Percentiles rank a stretch among this genome's conserved stretches.
Conservation (phyloP, 2,329 filamentous ascomycete species). For the Hymenoscyphus scutula region DNA sequence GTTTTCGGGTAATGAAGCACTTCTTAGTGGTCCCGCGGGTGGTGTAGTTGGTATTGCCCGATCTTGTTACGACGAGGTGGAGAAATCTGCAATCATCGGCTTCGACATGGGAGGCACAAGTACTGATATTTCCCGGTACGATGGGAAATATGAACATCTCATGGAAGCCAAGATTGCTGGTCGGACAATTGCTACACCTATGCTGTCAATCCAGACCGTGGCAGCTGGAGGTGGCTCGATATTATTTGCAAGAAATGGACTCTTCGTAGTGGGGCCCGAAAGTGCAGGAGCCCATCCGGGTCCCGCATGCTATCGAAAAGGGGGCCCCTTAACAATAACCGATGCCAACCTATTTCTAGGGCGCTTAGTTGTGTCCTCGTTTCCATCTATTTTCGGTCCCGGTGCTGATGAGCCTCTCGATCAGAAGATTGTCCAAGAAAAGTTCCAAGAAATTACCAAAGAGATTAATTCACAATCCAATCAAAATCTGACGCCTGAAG, state of each 20-base stretch:
- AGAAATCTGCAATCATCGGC: slow-evolving; percentile 82
- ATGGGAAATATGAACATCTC: slow-evolving; percentile 85
- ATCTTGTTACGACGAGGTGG: slow-evolving; percentile 82
- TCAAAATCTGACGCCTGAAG: slow-evolving; percentile 65
- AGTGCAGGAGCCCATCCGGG: slow-evolving; percentile 87
- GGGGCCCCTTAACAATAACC: slow-evolving; percentile 86
- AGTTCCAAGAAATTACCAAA: slow-evolving; percentile 72
- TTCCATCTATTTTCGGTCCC: slow-evolving; percentile 91
- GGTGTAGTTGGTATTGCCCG: slow-evolving; percentile 91
- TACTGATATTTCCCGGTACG: slow-evolving; percentile 73
- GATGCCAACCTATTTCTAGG: slow-evolving; percentile 88
- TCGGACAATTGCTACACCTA: slow-evolving; percentile 89
- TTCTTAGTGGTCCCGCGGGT: slow-evolving; percentile 86
- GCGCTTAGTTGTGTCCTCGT: slow-evolving; percentile 82
- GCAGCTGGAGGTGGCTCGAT: slow-evolving; percentile 76
- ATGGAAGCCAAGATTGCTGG: slow-evolving; percentile 93
- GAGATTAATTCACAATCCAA: slow-evolving; percentile 72
- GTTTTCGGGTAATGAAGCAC: slow-evolving; percentile 79
- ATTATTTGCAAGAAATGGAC: slow-evolving; percentile 82
- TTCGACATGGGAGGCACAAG: slow-evolving; percentile 96
- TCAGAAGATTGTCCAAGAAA: slow-evolving; percentile 67
- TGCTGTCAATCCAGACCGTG: slow-evolving; percentile 88
- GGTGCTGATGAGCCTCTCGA: slow-evolving; percentile 80
- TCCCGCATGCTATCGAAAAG: slow-evolving; percentile 87
- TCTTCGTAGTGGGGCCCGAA: slow-evolving; percentile 89